These are phyloP conservation scores for Lodderomyces elongisporus DNA, from an alignment of 1,139 yeast genomes.

Conservation along the genomic window DNA sequence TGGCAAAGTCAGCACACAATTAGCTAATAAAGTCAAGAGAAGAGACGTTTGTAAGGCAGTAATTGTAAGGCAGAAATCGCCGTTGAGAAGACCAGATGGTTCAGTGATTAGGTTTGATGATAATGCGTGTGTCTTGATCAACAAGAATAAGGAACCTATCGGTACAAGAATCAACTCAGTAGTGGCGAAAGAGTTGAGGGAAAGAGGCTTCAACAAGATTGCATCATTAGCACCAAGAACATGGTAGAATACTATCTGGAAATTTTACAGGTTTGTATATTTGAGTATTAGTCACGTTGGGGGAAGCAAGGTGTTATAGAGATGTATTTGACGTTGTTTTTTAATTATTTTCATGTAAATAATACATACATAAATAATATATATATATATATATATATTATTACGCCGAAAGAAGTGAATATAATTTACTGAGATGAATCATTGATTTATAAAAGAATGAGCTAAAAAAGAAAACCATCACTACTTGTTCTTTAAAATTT, in stretches of 20 bases:
- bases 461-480: too few species aligned
- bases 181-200: constrained; percentile 87
- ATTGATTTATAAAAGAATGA: too few species aligned
- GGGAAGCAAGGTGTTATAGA: too few species aligned
- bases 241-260: too few species aligned
- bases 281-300: too few species aligned
- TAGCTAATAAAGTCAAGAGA: constrained; percentile 83
- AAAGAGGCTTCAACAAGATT: constrained; percentile 78
- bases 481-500: too few species aligned
- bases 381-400: neutral
- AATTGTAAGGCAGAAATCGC: constrained; percentile 88
- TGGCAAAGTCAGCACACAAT: constrained; percentile 28
- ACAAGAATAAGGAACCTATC: constrained; percentile 88
- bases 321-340: too few species aligned
- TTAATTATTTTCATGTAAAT: too few species aligned
- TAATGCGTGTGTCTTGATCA: constrained; percentile 92
- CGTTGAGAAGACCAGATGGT: constrained; percentile 82
- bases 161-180: constrained; percentile 92
- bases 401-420: too few species aligned
- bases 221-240: constrained; percentile 90
- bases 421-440: too few species aligned
- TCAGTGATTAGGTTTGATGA: constrained; percentile 85
- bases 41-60: constrained; percentile 97
- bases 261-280: too few species aligned
- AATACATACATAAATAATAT: too few species aligned